Conservation (phyloP, 164 flowering plant species). For the Malania oleifera region DNA sequence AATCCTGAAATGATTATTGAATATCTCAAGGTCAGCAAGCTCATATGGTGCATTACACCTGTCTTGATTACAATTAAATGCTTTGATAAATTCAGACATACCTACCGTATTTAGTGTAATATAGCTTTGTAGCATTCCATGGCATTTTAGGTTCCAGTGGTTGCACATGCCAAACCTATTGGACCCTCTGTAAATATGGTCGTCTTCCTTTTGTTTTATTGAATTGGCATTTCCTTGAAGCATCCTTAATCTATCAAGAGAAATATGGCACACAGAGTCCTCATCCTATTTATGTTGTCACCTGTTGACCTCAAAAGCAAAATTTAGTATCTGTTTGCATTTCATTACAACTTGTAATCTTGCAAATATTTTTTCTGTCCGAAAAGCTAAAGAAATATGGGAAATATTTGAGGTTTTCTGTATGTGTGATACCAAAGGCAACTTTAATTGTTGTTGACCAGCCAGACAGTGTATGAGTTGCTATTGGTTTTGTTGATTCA, state of each 20-base stretch:
- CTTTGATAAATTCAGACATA: neutral
- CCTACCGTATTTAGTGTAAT: neutral
- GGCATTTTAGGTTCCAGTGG: neutral
- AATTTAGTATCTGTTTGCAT: too few species aligned
- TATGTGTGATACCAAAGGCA: neutral
- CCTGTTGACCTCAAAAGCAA: too few species aligned
- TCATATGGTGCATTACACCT: neutral
- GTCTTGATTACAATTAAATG: neutral
- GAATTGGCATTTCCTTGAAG: too few species aligned
- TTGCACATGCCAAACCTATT: too few species aligned
- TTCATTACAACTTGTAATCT: neutral
- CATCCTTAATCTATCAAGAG: neutral
- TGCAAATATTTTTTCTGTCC: neutral
- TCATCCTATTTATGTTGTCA: neutral
- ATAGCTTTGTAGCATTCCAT: neutral
- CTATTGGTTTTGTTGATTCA: neutral
- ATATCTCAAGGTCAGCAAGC: slow-evolving; percentile 74
- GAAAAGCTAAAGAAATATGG: neutral
- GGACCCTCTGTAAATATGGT: neutral
- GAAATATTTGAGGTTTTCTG: neutral
- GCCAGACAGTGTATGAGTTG: neutral
- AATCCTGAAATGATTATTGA: slow-evolving; percentile 84
- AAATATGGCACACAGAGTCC: neutral
- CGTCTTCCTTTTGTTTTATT: neutral
- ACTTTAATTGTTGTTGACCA: neutral